A percentile compares a stretch with the other conserved stretches of the same genome.
These are phyloP conservation scores for Beauveria bassiana DNA, from an alignment of 2,329 filamentous ascomycete species.

Conservation along the genomic window DNA sequence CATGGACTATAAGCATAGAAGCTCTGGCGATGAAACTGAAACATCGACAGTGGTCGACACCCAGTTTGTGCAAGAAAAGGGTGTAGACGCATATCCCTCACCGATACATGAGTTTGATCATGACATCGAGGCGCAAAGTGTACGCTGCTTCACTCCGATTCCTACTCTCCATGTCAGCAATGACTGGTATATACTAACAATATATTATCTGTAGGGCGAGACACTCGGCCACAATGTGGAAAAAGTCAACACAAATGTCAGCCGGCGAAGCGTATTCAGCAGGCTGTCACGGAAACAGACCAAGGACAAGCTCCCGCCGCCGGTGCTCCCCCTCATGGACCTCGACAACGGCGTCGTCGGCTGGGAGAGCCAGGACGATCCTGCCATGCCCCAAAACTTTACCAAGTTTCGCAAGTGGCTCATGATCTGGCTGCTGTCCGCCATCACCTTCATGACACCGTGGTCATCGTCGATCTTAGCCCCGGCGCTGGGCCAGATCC, in stretches of 20 bases:
- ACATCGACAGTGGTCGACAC: slow-evolving; percentile 13
- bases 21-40: slow-evolving; percentile 5
- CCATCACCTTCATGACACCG: slow-evolving; percentile 58
- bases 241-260: slow-evolving; percentile 16
- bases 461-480: slow-evolving; percentile 56
- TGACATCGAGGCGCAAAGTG: slow-evolving; percentile 19
- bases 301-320: slow-evolving; percentile 25
- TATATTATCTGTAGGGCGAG: slow-evolving; percentile 7
- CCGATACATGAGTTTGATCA: slow-evolving; percentile 12
- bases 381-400: slow-evolving; percentile 53
- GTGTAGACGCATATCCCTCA: slow-evolving; percentile 12
- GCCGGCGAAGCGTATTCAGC: slow-evolving; percentile 18
- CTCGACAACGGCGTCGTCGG: slow-evolving; percentile 48
- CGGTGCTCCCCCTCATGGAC: slow-evolving; percentile 39
- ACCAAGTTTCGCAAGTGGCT: slow-evolving; percentile 47
- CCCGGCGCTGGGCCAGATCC: slow-evolving; percentile 39
- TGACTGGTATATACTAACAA: not conserved
- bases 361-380: slow-evolving; percentile 53
- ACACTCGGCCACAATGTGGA: slow-evolving; percentile 11
- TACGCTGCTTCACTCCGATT: slow-evolving; percentile 3
- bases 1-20: not conserved
- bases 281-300: slow-evolving; percentile 18
- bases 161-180: too few relatives aligned
- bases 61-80: slow-evolving; percentile 7
- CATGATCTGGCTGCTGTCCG: slow-evolving; percentile 45